Conservation (phyloP, 2,329 filamentous ascomycete genomes). For the Aureobasidium mangrovei region DNA sequence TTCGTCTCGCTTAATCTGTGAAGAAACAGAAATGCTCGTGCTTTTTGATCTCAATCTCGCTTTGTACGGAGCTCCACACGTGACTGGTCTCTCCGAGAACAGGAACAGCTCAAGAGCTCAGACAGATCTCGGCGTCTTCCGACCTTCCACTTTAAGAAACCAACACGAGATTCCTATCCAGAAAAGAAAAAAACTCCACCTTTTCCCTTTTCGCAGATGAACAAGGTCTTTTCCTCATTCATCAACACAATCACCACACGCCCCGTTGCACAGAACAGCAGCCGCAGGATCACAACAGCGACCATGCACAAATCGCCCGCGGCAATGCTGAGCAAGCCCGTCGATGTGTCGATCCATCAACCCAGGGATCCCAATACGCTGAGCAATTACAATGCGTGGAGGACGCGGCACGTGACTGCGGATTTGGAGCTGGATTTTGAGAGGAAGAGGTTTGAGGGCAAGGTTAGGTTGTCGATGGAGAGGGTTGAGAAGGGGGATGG, state of each 20-base stretch:
- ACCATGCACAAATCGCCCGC: constrained; percentile 18
- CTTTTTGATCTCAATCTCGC: too few relatives aligned
- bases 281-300: background rate
- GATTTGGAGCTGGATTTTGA: constrained; percentile 79
- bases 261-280: background rate
- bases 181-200: background rate
- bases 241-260: background rate
- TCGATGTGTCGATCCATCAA: constrained; percentile 22
- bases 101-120: background rate
- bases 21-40: too few relatives aligned
- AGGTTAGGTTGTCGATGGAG: constrained; percentile 66
- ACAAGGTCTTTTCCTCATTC: background rate
- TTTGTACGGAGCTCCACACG: constrained; percentile 10
- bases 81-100: constrained; percentile 8
- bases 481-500: constrained; percentile 64
- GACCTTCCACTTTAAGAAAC: constrained; percentile 9
- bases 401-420: constrained; percentile 72
- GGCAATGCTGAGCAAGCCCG: constrained; percentile 15
- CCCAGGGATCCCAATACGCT: constrained; percentile 71
- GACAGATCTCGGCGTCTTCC: constrained; percentile 2
- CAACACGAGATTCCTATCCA: background rate
- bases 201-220: background rate
- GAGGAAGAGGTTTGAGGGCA: constrained; percentile 65
- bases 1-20: too few relatives aligned
- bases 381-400: constrained; percentile 84